Conservation (phyloP, 805 yeast genomes). For the Ogataea ganodermae region DNA sequence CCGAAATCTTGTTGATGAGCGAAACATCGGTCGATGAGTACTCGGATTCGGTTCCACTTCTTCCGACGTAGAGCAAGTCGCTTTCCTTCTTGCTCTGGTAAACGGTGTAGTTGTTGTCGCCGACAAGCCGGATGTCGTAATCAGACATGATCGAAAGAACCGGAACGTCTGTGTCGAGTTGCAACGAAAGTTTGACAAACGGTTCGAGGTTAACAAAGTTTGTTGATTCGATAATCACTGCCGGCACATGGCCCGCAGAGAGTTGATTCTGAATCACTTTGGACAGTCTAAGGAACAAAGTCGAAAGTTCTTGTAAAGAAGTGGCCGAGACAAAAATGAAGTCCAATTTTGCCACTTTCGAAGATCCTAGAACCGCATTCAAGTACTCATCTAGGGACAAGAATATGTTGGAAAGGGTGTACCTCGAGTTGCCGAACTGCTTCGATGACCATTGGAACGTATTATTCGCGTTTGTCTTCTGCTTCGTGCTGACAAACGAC, state of each 20-base stretch:
- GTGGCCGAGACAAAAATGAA: slow-evolving; percentile 47
- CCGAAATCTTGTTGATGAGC: slow-evolving; percentile 38
- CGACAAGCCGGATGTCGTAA: slow-evolving; percentile 51
- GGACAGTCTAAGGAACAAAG: slow-evolving; percentile 40
- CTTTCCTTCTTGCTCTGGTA: slow-evolving; percentile 42
- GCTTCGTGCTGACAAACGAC: slow-evolving; percentile 41
- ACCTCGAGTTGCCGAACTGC: slow-evolving; percentile 37
- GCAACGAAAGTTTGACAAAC: slow-evolving; percentile 50
- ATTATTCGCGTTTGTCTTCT: slow-evolving; percentile 13
- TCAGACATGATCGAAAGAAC: slow-evolving; percentile 64
- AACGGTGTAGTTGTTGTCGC: slow-evolving; percentile 37
- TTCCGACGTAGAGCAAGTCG: slow-evolving; percentile 48
- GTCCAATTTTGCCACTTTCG: slow-evolving; percentile 38
- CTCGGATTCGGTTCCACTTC: slow-evolving; percentile 43
- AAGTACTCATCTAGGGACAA: slow-evolving; percentile 31
- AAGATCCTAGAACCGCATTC: slow-evolving; percentile 7
- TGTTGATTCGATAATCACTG: slow-evolving; percentile 65
- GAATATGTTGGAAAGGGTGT: slow-evolving; percentile 23
- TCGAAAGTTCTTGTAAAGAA: slow-evolving; percentile 54
- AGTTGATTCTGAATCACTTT: slow-evolving; percentile 36
- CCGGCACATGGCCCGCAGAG: slow-evolving; percentile 39
- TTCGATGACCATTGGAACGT: slow-evolving; percentile 35
- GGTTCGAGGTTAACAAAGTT: slow-evolving; percentile 75
- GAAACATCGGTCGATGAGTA: slow-evolving; percentile 45
- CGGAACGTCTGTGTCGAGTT: slow-evolving; percentile 35